phyloP scores from a whole-genome alignment of 257 asterid species.

The Nicotiana knightiana region DNA sequence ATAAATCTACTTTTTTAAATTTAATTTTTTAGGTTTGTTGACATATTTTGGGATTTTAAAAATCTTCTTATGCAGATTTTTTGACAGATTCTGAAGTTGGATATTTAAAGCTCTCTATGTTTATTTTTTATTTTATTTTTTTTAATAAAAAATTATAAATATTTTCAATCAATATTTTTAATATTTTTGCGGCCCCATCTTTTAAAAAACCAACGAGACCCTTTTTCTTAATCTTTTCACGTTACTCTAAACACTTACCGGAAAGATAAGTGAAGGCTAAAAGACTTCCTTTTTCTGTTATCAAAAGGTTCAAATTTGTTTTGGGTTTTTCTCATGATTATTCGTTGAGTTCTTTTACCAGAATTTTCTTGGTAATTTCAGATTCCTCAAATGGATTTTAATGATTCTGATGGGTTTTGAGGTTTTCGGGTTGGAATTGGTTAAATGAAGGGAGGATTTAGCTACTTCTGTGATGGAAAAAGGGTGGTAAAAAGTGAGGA shows the following conservation, averaged over 20 bases:
- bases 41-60: too few relatives aligned
- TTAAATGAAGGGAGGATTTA: constrained; percentile 57
- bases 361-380: constrained; percentile 68
- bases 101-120: too few relatives aligned
- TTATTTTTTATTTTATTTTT: too few relatives aligned
- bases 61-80: too few relatives aligned
- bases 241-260: constrained; percentile 41
- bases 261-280: constrained; percentile 48
- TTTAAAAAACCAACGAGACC: constrained; percentile 19
- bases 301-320: constrained; percentile 59
- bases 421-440: constrained; percentile 70
- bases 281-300: constrained; percentile 53
- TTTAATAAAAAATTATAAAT: too few relatives aligned
- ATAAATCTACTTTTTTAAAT: too few relatives aligned
- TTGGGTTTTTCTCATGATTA: constrained; percentile 73
- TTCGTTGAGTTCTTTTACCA: constrained; percentile 36
- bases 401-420: constrained; percentile 40
- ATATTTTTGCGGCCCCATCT: too few relatives aligned
- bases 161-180: too few relatives aligned
- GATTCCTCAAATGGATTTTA: constrained; percentile 58
- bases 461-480: constrained; percentile 50
- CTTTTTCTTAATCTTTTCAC: constrained; percentile 29
- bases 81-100: too few relatives aligned
- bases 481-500: constrained; percentile 13
- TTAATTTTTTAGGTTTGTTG: too few relatives aligned